Evolutionary conservation across 2,329 filamentous ascomycete species (phyloP).

Genomic region (Elsinoe arachidis): DNA sequence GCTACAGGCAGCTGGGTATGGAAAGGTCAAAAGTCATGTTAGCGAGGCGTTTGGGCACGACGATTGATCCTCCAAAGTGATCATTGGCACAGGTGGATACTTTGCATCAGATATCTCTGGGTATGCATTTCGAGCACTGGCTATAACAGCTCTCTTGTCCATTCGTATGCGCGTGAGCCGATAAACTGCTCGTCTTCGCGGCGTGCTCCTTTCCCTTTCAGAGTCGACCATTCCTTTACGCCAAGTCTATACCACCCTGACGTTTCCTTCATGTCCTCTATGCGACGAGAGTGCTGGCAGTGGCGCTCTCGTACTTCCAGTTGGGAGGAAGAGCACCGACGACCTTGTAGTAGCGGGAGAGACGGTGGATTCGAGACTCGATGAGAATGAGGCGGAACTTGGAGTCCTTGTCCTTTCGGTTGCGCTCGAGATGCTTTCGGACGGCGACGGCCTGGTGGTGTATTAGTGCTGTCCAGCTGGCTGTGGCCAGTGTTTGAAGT

Average conservation of each 20-base stretch:
- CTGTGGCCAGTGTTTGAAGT: background rate
- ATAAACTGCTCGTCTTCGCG: background rate
- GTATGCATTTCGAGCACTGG: constrained; percentile 10
- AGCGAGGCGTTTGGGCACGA: background rate
- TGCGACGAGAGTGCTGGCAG: constrained; percentile 86
- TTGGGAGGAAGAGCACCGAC: constrained; percentile 75
- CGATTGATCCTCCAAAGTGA: background rate
- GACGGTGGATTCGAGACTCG: constrained; percentile 99
- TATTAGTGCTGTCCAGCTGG: background rate
- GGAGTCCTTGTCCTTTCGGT: constrained; percentile 99
- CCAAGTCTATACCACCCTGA: constrained; percentile 2
- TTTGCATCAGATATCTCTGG: constrained; percentile 9
- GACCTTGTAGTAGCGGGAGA: constrained; percentile 99
- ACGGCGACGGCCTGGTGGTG: constrained; percentile 73
- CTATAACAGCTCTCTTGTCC: background rate
- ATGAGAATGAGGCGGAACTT: constrained; percentile 99
- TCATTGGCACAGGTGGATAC: background rate
- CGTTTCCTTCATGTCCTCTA: constrained; percentile 44
- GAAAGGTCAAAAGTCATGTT: background rate
- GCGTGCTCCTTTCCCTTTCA: background rate
- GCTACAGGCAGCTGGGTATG: no score
- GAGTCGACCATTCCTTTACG: background rate
- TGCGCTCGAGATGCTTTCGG: constrained; percentile 99
- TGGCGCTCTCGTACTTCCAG: constrained; percentile 98
- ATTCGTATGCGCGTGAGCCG: background rate